A percentile compares a stretch with the other conserved stretches of the same genome.
These are phyloP conservation scores for Wallacemonas rigidus DNA, from an alignment of 208 protist genomes.

Conservation along the genomic window DNA sequence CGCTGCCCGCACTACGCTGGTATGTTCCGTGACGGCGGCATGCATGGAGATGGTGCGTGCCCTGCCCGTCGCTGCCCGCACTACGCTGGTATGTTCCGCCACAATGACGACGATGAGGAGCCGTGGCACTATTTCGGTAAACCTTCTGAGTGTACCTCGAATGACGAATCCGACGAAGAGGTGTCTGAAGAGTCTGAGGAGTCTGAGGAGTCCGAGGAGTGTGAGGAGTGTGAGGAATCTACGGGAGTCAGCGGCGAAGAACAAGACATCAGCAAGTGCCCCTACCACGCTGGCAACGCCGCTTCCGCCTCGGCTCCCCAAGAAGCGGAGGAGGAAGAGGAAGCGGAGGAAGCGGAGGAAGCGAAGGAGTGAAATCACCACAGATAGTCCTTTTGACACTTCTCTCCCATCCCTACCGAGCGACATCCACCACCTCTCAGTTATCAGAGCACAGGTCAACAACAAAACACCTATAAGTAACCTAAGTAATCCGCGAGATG, in stretches of 20 bases:
- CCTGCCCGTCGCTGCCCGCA: background rate
- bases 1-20: background rate
- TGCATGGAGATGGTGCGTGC: background rate
- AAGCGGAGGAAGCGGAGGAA: background rate
- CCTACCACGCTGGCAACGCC: background rate
- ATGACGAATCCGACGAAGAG: background rate
- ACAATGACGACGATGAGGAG: background rate
- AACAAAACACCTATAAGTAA: too few species aligned
- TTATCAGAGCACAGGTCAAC: background rate
- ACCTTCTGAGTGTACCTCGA: background rate
- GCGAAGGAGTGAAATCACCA: background rate
- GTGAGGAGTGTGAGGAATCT: background rate
- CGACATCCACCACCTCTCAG: background rate
- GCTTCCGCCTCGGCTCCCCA: background rate
- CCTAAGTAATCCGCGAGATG: too few species aligned
- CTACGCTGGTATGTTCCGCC: too few species aligned
- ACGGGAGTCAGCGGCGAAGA: background rate
- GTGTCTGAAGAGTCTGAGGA: background rate
- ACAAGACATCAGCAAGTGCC: conserved; percentile 7
- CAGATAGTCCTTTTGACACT: background rate
- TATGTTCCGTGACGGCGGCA: background rate
- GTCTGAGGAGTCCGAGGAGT: background rate
- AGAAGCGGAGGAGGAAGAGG: background rate
- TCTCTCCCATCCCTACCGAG: background rate
- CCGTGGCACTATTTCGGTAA: background rate